A percentile compares a stretch with the other conserved stretches of the same genome.
Conservation (phyloP, 2,329 filamentous ascomycete species). For the Fusarium paranaense region DNA sequence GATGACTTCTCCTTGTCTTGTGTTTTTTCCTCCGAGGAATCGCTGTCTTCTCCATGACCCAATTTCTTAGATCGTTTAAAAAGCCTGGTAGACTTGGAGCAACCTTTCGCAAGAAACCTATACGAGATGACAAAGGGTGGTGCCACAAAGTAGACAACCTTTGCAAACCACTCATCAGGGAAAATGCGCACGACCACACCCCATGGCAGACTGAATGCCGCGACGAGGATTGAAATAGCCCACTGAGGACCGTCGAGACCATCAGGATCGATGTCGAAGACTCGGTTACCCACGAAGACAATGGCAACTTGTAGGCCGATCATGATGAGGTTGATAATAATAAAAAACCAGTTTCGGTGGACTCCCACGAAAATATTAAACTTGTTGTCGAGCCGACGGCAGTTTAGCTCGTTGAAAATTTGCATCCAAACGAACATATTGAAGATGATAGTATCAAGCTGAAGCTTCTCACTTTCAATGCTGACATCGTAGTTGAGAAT, state of each 20-base stretch:
- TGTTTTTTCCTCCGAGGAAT: background rate
- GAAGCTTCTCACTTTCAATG: slow-evolving; percentile 49
- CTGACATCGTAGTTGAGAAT: slow-evolving; percentile 62
- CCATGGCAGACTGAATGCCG: slow-evolving; percentile 62
- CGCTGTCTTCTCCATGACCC: background rate
- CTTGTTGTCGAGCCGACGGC: slow-evolving; percentile 71
- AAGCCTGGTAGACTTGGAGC: background rate
- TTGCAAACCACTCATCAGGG: slow-evolving; percentile 53
- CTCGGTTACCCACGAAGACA: slow-evolving; percentile 61
- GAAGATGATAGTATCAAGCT: slow-evolving; percentile 71
- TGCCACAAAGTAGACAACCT: background rate
- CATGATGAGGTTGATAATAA: slow-evolving; percentile 68
- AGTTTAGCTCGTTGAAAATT: slow-evolving; percentile 76
- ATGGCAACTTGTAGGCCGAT: slow-evolving; percentile 68
- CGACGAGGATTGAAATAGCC: slow-evolving; percentile 45
- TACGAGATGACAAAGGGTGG: slow-evolving; percentile 2
- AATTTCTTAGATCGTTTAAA: background rate
- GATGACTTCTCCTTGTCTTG: background rate
- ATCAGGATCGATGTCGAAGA: slow-evolving; percentile 6
- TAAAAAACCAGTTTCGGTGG: slow-evolving; percentile 67
- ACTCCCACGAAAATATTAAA: slow-evolving; percentile 72
- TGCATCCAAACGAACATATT: slow-evolving; percentile 79
- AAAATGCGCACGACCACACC: slow-evolving; percentile 62
- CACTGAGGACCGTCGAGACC: slow-evolving; percentile 25
- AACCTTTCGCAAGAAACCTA: background rate